Evolutionary conservation across 129 eudicot species (phyloP), one percentile per base, ranked within the genome.

Genomic region (Flaveria robusta): DNA sequence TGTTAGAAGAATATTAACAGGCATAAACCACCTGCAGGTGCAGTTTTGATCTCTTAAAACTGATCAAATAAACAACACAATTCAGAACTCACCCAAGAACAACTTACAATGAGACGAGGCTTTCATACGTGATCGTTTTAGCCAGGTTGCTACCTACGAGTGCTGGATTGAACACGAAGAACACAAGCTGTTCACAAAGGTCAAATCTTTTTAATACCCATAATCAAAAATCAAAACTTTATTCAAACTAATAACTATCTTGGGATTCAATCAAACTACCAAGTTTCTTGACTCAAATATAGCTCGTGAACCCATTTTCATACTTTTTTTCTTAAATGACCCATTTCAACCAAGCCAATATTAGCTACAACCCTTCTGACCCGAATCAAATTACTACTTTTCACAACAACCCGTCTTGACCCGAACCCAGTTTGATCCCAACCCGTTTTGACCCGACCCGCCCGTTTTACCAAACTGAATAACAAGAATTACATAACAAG

Each of bases 1-100:
- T 23, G 99, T 95, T 51, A 87, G 16, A 4, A 95, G 86, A 62
- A 95, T 83, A 78, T 95, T 95, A 23, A 95, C 54, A 16, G 99
- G 99, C 97, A 95, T 91, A 83, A 89, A 95, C 99, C 97, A 95
- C 86, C 99, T 91, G 72, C 73, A 68, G 9, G 43, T 60, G 19
- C 1, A 63, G 68, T 26, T 41, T 42, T 27, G 15, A 43, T 1
- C 14, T 24, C 24, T 59, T 23, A 59, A 23, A 58, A 11, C 7
- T 58, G 19, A 26, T 27, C 31, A 43, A 16, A 5, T n/a, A 37
- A 18, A 27, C 4, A 20, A 55, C 26, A 22, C 11, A 7, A 22
- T 27, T 10, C 1, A 34, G 7, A 26, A 66, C 12, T 47, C 79
- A 7, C 18, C 22, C 19, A 23, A 13, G 63, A 82, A 62, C 6